Conservation (phyloP, 73 alveolate species). For the Tetrahymena malaccensis region DNA sequence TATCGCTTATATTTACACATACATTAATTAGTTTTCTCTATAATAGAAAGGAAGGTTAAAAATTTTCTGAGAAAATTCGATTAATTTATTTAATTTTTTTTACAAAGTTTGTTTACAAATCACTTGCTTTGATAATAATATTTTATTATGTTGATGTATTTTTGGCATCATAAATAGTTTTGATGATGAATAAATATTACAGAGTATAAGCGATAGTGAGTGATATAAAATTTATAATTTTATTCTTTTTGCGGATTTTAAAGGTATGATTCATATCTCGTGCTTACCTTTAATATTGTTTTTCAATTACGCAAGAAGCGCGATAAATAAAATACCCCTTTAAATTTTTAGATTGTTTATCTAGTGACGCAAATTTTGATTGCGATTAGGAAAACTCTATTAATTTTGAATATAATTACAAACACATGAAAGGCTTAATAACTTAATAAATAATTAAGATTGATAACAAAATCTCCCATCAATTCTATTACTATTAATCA, state of each 20-base stretch:
- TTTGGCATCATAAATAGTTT: neutral
- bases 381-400: neutral
- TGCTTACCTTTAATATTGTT: neutral
- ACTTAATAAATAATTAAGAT: neutral
- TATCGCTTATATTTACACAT: neutral
- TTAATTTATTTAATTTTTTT: neutral
- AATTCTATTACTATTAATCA: neutral
- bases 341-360: neutral
- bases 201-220: neutral
- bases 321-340: neutral
- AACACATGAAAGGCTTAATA: neutral
- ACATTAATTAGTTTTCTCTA: neutral
- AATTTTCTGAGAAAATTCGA: neutral
- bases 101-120: neutral
- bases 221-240: neutral
- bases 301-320: neutral
- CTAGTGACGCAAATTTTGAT: neutral
- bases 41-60: neutral
- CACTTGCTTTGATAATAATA: neutral
- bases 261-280: neutral
- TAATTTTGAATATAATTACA: neutral
- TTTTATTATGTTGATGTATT: neutral
- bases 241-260: neutral
- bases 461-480: neutral
- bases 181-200: neutral